These are phyloP conservation scores for Tolypocladium guangdongense DNA, from an alignment of 2,329 filamentous ascomycete species.

Conservation along the genomic window DNA sequence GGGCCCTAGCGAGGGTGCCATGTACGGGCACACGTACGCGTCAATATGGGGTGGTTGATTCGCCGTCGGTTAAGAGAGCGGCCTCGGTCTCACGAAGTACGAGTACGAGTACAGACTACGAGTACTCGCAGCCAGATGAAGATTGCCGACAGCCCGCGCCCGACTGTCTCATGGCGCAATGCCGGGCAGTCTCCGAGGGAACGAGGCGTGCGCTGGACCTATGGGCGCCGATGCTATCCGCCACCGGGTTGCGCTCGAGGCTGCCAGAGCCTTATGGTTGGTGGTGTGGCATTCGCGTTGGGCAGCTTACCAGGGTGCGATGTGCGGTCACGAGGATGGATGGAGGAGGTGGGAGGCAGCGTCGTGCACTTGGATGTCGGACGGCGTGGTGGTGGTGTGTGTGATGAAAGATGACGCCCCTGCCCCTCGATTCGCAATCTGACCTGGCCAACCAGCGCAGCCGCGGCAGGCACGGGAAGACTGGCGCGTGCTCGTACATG, in stretches of 20 bases:
- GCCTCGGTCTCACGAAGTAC: no score
- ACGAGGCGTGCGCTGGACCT: neutral
- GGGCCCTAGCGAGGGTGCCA: no score
- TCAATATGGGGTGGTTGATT: neutral
- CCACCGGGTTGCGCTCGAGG: neutral
- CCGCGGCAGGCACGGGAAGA: neutral
- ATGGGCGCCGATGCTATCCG: neutral
- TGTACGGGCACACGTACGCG: neutral
- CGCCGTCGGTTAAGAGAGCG: neutral
- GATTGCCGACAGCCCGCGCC: neutral
- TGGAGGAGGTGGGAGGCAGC: neutral
- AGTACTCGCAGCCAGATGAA: no score
- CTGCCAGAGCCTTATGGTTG: neutral
- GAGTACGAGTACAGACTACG: no score
- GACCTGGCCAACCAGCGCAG: neutral
- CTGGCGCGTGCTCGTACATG: no score
- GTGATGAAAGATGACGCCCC: neutral
- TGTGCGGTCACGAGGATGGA: constrained; percentile 1
- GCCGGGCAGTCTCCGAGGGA: neutral
- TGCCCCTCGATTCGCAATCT: neutral
- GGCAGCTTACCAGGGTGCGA: neutral
- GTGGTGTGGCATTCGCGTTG: neutral
- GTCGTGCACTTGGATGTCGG: no score
- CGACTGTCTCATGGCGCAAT: neutral
- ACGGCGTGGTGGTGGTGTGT: neutral